Base-by-base conservation (phyloP, 345 rosid genomes). In the Kernera saxatilis region DNA sequence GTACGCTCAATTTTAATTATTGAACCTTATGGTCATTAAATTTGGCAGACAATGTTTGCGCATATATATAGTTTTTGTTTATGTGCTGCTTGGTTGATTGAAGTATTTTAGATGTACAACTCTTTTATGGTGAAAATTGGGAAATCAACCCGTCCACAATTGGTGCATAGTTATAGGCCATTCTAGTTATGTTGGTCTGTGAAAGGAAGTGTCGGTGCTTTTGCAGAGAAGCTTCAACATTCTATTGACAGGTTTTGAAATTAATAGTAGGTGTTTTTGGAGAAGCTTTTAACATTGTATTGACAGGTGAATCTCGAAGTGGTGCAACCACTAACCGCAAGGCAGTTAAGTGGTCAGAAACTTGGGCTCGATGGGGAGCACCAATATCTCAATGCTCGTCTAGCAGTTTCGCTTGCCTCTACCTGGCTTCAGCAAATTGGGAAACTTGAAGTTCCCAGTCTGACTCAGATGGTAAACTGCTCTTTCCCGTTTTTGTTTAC, bases 301-400 rank as follows among this genome's bases (percentile, higher is more conserved):
- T 73, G 71, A 58, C 82, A 94, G 99, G 92, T 92, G 72, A 73
- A 77, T 70, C 98, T 94, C 59, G 78, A 80, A 77, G 84, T 92
- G 56, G 85, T 77, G 51, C 78, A 61, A 14, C 93, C 97, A 39
- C 76, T 94, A 70, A 88, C 89, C 64, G 72, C 69, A 36, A 76
- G 73, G 71, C 83, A 83, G 75, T 77, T 89, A 48, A 86, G 81
- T 70, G 93, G 88, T 60, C 82, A 76, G 72, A 88, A 87, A 75
- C 95, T 94, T 71, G 86, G 88, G 62, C 97, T 94, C 74, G 93
- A 83, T 74, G 98, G 98, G 40, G 98, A 91, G 75, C 99, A 94
- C 79, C 99, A 91, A 60, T 91, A 83, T 75, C 22, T 82, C 33
- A 94, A 94, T 83, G 98, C 99, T 69, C 87, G 97, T 73, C 91